Percentiles rank a stretch among this genome's conserved stretches.
Conservation (phyloP, 2,329 filamentous ascomycete species). For the Alternaria solani region DNA sequence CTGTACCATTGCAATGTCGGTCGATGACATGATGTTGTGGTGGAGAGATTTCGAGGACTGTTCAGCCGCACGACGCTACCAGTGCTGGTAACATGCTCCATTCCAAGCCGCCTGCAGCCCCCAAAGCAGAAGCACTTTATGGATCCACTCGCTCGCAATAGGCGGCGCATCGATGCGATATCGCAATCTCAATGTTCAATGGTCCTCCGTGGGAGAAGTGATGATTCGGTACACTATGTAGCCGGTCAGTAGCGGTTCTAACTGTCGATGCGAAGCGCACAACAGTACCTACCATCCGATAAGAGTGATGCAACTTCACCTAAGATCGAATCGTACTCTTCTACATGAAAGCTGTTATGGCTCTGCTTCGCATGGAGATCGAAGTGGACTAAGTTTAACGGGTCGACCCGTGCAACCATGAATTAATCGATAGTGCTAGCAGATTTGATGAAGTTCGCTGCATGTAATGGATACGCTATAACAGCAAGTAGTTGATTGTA, state of each 20-base stretch:
- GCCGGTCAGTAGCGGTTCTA: rapidly evolving
- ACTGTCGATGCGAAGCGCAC: no score
- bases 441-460: neutral
- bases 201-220: no score
- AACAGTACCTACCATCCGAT: neutral
- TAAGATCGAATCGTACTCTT: no score
- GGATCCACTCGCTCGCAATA: neutral
- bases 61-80: neutral
- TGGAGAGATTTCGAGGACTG: neutral
- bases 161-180: neutral
- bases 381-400: neutral
- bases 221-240: no score
- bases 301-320: neutral
- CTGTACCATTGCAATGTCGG: neutral
- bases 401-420: neutral
- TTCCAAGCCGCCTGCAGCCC: no score
- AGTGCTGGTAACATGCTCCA: neutral
- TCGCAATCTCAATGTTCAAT: no score
- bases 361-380: neutral
- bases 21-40: neutral
- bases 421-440: neutral
- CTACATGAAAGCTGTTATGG: neutral
- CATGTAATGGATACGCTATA: neutral
- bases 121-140: no score
- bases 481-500: neutral